Conservation (phyloP, 164 flowering plant species). For the Umbellularia californica region DNA sequence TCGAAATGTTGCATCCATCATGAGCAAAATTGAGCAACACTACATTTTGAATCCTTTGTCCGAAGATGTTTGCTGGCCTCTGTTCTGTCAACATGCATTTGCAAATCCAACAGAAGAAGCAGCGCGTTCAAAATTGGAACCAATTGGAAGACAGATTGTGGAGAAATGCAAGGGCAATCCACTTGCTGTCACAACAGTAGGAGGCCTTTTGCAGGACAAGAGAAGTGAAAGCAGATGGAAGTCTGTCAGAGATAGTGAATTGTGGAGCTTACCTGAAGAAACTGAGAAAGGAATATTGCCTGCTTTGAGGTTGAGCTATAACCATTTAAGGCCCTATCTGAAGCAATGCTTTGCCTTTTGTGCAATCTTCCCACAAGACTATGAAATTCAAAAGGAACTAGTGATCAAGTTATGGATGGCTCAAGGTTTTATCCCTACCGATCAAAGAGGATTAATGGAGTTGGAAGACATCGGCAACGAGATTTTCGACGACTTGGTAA, state of each 20-base stretch:
- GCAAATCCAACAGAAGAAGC: background rate
- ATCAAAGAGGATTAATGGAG: background rate
- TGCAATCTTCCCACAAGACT: conserved; percentile 6
- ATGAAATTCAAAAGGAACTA: background rate
- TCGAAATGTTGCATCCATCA: background rate
- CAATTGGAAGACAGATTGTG: conserved; percentile 1
- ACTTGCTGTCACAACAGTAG: conserved; percentile 3
- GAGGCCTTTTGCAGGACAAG: background rate
- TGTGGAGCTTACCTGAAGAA: background rate
- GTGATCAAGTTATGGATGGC: conserved; percentile 9
- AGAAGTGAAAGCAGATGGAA: background rate
- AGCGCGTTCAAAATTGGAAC: background rate
- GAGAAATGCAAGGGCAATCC: conserved; percentile 10
- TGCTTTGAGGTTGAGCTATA: conserved; percentile 9
- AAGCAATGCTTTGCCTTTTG: conserved; percentile 10
- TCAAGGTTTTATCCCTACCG: background rate
- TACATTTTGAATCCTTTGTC: background rate
- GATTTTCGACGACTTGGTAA: background rate
- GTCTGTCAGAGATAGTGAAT: background rate
- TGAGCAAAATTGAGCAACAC: background rate
- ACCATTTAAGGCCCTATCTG: background rate
- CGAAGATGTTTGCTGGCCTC: background rate
- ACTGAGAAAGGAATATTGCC: background rate
- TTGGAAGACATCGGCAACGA: background rate
- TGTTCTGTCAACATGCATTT: conserved; percentile 10